These are phyloP conservation scores for Lasiodiplodia gonubiensis DNA, from an alignment of 2,329 filamentous ascomycete genomes.

Conservation along the genomic window DNA sequence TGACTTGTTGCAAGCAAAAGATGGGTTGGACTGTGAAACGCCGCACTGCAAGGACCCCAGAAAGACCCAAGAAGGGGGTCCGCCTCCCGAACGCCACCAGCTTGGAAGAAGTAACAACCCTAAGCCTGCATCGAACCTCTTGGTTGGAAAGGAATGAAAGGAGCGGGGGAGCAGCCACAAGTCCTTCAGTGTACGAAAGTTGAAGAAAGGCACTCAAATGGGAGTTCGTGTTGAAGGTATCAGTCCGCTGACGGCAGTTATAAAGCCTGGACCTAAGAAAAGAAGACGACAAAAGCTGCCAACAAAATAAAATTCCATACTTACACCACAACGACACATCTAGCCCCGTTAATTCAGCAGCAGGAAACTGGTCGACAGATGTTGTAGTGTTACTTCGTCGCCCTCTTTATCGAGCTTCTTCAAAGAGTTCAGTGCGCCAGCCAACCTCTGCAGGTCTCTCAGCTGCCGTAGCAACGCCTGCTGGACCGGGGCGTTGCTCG, in stretches of 20 bases:
- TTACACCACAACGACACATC: neutral
- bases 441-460: slow-evolving; percentile 6
- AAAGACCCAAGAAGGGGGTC: slow-evolving; percentile 4
- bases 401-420: neutral
- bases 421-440: slow-evolving; percentile 1
- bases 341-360: neutral
- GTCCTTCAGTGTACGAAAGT: too few species aligned
- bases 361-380: slow-evolving; percentile 8
- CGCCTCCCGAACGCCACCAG: neutral
- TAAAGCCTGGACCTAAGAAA: neutral
- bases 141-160: neutral
- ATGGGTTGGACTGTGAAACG: neutral
- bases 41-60: neutral
- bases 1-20: neutral
- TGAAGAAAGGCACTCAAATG: too few species aligned
- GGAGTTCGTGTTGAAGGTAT: too few species aligned
- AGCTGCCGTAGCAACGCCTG: slow-evolving; percentile 17
- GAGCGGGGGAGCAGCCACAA: too few species aligned
- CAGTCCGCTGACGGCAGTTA: too few species aligned
- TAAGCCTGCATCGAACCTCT: neutral
- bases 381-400: neutral
- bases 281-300: neutral
- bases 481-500: slow-evolving; percentile 8
- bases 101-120: neutral
- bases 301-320: neutral